Percentiles rank a stretch among this genome's conserved stretches.
Evolutionary conservation across 768 basidiomycete species (phyloP).

Genomic region (Kockovaella imperatae): DNA sequence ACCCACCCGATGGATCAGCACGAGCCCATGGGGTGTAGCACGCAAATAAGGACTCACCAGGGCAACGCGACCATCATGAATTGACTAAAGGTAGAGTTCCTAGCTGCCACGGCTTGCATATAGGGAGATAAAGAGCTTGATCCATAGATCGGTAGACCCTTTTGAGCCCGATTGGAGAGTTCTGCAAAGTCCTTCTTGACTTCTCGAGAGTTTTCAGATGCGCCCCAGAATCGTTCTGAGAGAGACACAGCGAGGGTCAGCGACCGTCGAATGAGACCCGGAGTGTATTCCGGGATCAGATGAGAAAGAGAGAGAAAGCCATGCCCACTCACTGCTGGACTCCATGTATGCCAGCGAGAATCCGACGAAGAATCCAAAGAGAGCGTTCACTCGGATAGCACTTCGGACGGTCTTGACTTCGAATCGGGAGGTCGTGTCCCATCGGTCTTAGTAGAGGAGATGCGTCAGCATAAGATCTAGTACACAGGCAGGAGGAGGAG

Average conservation of each 20-base stretch:
- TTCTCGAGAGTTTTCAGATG: conserved; percentile 53
- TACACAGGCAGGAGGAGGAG: background rate
- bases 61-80: conserved; percentile 79
- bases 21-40: background rate
- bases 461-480: background rate
- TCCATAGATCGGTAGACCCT: conserved; percentile 81
- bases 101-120: conserved; percentile 76
- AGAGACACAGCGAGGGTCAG: background rate
- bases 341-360: conserved; percentile 90
- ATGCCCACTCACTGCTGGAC: conserved; percentile 75
- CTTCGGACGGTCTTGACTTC: conserved; percentile 44
- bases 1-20: background rate
- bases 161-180: conserved; percentile 61
- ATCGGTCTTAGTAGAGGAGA: conserved; percentile 33
- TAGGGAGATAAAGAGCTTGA: conserved; percentile 70
- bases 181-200: conserved; percentile 69
- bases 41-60: conserved; percentile 52
- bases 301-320: background rate
- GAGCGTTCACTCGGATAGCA: conserved; percentile 49
- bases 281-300: background rate
- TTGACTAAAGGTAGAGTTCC: conserved; percentile 88
- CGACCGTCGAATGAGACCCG: background rate
- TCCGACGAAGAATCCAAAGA: conserved; percentile 79
- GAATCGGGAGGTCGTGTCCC: conserved; percentile 39
- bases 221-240: conserved; percentile 40